Conservation (phyloP, 2,329 filamentous ascomycete genomes). For the Chrysoporthe deuterocubensis region DNA sequence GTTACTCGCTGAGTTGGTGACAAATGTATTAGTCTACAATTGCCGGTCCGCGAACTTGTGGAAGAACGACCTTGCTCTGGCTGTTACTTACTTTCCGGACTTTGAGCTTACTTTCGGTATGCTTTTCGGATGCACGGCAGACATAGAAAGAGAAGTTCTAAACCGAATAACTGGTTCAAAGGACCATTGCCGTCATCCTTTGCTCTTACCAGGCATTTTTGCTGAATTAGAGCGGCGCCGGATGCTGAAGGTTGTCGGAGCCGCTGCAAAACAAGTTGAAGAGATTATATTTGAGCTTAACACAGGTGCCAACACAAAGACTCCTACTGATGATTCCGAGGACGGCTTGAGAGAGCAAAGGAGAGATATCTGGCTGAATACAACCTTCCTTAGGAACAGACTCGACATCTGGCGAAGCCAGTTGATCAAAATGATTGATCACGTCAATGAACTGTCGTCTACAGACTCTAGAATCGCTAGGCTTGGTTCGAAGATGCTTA, state of each 20-base stretch:
- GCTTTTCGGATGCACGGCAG: background rate
- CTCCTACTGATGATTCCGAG: background rate
- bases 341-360: background rate
- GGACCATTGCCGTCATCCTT: background rate
- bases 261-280: background rate
- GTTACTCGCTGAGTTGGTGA: too few relatives aligned
- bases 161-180: background rate
- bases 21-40: background rate
- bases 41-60: background rate
- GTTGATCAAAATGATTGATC: background rate
- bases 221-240: background rate
- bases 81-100: background rate
- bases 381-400: background rate
- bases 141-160: background rate
- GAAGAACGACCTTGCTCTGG: background rate
- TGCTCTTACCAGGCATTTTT: background rate
- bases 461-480: background rate
- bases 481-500: too few relatives aligned
- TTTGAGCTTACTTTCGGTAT: background rate
- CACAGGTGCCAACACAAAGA: background rate
- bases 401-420: background rate
- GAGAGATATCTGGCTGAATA: background rate
- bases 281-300: conserved; percentile 1
- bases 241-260: background rate
- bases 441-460: background rate